phyloP scores from a whole-genome alignment of 192 early-diverging fungal species.

The Coemansia interrupta region DNA sequence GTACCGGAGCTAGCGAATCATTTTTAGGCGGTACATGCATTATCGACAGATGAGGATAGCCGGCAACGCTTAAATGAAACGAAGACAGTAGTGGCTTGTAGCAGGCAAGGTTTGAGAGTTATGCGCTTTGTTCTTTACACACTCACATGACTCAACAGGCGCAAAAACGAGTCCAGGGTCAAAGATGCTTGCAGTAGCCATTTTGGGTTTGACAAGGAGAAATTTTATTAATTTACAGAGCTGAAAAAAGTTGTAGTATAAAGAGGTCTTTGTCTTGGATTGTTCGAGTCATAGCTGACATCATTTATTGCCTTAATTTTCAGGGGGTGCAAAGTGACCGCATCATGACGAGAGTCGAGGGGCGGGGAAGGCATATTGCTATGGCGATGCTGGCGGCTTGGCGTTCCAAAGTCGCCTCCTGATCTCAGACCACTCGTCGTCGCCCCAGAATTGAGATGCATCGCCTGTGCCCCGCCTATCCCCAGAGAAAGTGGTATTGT shows the following conservation, averaged over 20 bases:
- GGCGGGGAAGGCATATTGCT: not conserved
- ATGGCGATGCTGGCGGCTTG: conserved; percentile 11
- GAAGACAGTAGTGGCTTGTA: not conserved
- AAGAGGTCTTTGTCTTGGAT: too few relatives aligned
- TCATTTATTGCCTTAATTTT: too few relatives aligned
- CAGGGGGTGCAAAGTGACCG: not conserved
- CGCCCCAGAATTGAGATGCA: conserved; percentile 15
- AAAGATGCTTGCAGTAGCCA: not conserved
- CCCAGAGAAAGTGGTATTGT: not conserved
- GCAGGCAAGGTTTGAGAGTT: not conserved
- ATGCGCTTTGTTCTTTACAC: not conserved
- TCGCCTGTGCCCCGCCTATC: not conserved
- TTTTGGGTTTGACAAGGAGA: not conserved
- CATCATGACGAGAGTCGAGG: not conserved
- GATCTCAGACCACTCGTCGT: conserved; percentile 45
- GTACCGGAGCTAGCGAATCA: not conserved
- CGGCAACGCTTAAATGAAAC: not conserved
- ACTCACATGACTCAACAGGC: not conserved
- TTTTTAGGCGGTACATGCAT: not conserved
- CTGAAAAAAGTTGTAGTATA: too few relatives aligned
- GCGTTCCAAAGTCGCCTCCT: conserved; percentile 49
- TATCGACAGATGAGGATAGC: not conserved
- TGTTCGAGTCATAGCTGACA: too few relatives aligned
- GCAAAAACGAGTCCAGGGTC: not conserved
- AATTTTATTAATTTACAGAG: not conserved